Base-by-base conservation (phyloP, 352 stramenopile genomes). In the Blastocystis sp. region DNA sequence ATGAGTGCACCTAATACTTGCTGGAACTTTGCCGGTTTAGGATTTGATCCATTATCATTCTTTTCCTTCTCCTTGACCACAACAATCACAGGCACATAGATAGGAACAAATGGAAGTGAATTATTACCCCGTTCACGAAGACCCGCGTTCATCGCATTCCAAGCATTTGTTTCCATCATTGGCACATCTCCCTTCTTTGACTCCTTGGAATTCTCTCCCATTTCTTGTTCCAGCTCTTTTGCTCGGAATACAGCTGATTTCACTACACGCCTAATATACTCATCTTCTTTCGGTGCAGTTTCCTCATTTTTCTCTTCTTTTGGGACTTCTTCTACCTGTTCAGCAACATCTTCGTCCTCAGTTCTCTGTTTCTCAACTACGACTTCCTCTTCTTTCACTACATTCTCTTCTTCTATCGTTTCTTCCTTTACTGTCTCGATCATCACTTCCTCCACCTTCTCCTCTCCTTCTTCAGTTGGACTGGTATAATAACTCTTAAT, bases 401-500 rank as follows among this genome's bases (percentile, higher is more conserved):
- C 35, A 27, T 75, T n/a, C n/a, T 54, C 39, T 49, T 29, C 63
- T 29, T 51, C 4, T 19, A 35, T 19, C 39, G 6, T 24, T 16
- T 21, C 66, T 24, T 11, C 24, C 24, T 43, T 49, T 0, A 49
- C 19, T 9, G 3, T 21, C 29, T 39, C 61, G 11, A 24, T 58
- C 24, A 7, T 58, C 37, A 39, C 32, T 52, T 52, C 37, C 5
- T 21, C 19, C 37, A 9, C 5, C 37, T n/a, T 32, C 37, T 12
- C 21, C 16, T 51, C 16, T 32, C 59, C 43, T 19, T 80, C 59
- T 69, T 19, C 51, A 16, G 12, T 27, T 6, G 71, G 71, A 66
- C 43, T 65, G 14, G 71, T 83, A 39, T 83, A 83, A 43, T 83
- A 83, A 39, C 32, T 67, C 46, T 83, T 51, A 24, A 83, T 67